Evolutionary conservation across 2,329 filamentous ascomycete species (phyloP).

Genomic region (Fusarium acutatum): DNA sequence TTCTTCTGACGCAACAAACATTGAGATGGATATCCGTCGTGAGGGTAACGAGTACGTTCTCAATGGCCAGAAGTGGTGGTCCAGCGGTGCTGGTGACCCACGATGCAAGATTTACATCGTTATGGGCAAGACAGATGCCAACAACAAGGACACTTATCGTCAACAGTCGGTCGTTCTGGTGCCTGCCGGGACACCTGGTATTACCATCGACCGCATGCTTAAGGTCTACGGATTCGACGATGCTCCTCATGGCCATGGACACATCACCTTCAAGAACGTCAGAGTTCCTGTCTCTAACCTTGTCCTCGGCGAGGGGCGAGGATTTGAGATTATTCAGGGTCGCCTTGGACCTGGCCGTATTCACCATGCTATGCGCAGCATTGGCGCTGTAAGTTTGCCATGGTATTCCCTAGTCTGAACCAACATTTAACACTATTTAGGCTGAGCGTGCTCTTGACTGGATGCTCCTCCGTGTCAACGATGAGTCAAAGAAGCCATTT

Average conservation of each 20-base stretch:
- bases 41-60: conserved; percentile 91
- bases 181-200: conserved; percentile 79
- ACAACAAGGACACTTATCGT: conserved; percentile 79
- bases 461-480: conserved; percentile 94
- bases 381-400: conserved; percentile 73
- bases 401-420: rapidly evolving
- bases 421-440: conserved; percentile 44
- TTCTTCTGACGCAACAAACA: conserved; percentile 92
- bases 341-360: conserved; percentile 95
- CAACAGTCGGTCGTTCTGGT: conserved; percentile 96
- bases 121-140: conserved; percentile 90
- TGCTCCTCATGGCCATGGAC: conserved; percentile 96
- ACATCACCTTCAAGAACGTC: conserved; percentile 89
- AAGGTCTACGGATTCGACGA: conserved; percentile 96
- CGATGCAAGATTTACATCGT: conserved; percentile 94
- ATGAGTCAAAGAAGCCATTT: conserved; percentile 89
- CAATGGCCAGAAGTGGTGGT: conserved; percentile 99
- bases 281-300: conserved; percentile 85
- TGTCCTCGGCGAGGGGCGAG: conserved; percentile 90
- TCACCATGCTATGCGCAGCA: conserved; percentile 96
- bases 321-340: conserved; percentile 98
- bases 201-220: conserved; percentile 94
- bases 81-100: conserved; percentile 90
- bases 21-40: conserved; percentile 80
- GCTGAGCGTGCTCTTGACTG: conserved; percentile 92